phyloP scores from a whole-genome alignment of 225 moss, liverwort and hornwort species.

The Physcomitrellopsis africana region DNA sequence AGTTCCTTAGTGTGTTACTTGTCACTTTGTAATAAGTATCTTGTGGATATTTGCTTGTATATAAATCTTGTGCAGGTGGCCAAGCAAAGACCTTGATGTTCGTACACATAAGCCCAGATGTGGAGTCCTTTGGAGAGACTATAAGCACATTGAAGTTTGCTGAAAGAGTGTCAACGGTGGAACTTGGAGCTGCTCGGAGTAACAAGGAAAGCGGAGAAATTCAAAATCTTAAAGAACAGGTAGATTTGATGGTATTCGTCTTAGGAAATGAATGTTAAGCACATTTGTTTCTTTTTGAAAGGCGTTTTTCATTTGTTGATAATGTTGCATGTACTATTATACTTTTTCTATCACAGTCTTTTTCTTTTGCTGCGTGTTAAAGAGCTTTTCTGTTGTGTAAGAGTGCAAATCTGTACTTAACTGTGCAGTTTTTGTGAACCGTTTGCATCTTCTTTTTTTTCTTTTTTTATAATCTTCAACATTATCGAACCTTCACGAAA shows the following conservation, averaged over 20 bases:
- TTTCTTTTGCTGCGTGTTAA: background rate
- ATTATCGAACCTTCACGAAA: background rate
- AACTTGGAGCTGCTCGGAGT: constrained; percentile 77
- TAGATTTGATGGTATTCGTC: constrained; percentile 15
- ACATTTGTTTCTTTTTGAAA: background rate
- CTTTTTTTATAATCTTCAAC: background rate
- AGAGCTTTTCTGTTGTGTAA: background rate
- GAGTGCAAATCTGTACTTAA: constrained; percentile 10
- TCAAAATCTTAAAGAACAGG: constrained; percentile 78
- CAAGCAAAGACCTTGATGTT: constrained; percentile 91
- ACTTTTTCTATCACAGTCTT: background rate
- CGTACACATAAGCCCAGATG: constrained; percentile 77
- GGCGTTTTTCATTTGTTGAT: constrained; percentile 14
- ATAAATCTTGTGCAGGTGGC: constrained; percentile 43
- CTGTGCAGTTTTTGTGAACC: background rate
- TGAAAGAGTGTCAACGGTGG: constrained; percentile 84
- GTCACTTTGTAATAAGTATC: background rate
- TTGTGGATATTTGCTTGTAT: background rate
- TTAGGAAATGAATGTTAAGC: background rate
- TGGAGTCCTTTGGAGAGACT: constrained; percentile 83
- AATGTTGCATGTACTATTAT: background rate
- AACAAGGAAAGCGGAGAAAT: constrained; percentile 81
- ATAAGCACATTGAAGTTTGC: constrained; percentile 86
- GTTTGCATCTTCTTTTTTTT: background rate
- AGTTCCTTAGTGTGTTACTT: background rate